Evolutionary conservation across 257 asterid genomes (phyloP), one percentile per base, ranked within the genome.

Genomic region (Gentiana dahurica): DNA sequence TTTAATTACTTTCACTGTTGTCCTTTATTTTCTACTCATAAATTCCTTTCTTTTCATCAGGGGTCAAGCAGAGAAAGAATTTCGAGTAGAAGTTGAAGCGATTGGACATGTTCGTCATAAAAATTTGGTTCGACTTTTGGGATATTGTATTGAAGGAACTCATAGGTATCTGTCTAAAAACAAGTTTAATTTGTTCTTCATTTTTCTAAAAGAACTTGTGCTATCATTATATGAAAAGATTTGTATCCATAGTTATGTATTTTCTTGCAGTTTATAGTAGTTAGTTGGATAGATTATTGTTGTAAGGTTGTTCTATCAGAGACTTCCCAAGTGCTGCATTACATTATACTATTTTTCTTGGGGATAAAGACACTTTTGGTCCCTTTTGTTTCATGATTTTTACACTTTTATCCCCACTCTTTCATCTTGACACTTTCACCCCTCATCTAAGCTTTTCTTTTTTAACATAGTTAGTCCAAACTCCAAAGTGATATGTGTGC

Each of bases 11-110:
- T 24, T 0, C 24, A 0, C 24, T 24, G 24, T 41, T 39, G 55
- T 68, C 10, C 8, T 49, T 59, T 47, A 34, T 33, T 66, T 76
- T 60, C 46, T 2, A 41, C 46, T 34, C n/a, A 12, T 12, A 1
- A 48, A 34, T 55, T 52, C 51, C 37, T 13, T 50, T 34, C 64
- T 52, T 52, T 52, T 61, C 33, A 55, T 12, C 71, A 91, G 96
- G 59, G 98, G 98, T 48, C 98, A 91, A 87, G 98, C 98, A 12
- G 98, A 91, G 70, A 91, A 82, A 56, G 96, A 91, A 70, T 91
- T 91, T 66, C 73, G 76, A 49, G 98, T 87, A 60, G 98, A 91
- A 78, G 98, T 91, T 51, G 98, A 91, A 70, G 97, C 98, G 55
- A 87, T 87, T 63, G 96, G 96, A 39, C 96, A 91, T 46, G 96